A percentile compares a stretch with the other conserved stretches of the same genome.
These are phyloP conservation scores for Erysimum cheiri DNA, from an alignment of 441 rosid genomes.

Conservation along the genomic window DNA sequence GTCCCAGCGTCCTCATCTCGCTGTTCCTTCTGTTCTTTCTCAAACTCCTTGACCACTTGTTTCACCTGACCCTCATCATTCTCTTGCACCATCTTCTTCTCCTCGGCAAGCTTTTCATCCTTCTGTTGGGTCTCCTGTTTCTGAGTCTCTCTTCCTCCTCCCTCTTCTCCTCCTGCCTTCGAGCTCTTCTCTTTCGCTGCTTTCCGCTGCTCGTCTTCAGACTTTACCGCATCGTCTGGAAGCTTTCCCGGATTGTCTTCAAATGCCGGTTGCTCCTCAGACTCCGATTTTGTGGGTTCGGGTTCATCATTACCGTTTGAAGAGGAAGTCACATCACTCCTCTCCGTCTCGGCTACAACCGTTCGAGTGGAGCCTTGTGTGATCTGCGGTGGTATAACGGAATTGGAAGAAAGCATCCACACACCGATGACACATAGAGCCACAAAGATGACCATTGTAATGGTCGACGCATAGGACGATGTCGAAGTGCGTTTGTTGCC, in stretches of 20 bases:
- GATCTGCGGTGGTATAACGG: slow-evolving; percentile 58
- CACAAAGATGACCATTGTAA: slow-evolving; percentile 71
- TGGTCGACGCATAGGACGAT: slow-evolving; percentile 70
- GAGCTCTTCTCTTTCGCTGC: slow-evolving; percentile 44
- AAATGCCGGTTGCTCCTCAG: slow-evolving; percentile 49
- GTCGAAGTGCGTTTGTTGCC: slow-evolving; percentile 58
- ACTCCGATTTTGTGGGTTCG: slow-evolving; percentile 31
- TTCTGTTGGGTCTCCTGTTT: slow-evolving; percentile 30
- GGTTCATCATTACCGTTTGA: slow-evolving; percentile 34
- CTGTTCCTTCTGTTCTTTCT: slow-evolving; percentile 51
- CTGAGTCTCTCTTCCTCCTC: slow-evolving; percentile 47
- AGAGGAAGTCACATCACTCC: slow-evolving; percentile 35
- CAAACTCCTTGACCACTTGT: slow-evolving; percentile 43
- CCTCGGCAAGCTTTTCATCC: slow-evolving; percentile 33
- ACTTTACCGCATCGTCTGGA: slow-evolving; percentile 80
- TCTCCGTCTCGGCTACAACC: slow-evolving; percentile 37
- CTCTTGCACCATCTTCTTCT: slow-evolving; percentile 38
- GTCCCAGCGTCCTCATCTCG: slow-evolving; percentile 52
- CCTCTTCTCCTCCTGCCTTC: slow-evolving; percentile 36
- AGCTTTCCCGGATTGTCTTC: slow-evolving; percentile 91
- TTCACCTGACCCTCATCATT: slow-evolving; percentile 32
- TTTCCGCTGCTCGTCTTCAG: slow-evolving; percentile 53
- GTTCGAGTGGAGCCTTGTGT: slow-evolving; percentile 40
- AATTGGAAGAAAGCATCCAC: slow-evolving; percentile 79
- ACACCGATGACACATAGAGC: slow-evolving; percentile 74